Evolutionary conservation across 1,284 basidiomycete species (phyloP), one percentile per base, ranked within the genome.

Genomic region (Salmacisia buchloeana): DNA sequence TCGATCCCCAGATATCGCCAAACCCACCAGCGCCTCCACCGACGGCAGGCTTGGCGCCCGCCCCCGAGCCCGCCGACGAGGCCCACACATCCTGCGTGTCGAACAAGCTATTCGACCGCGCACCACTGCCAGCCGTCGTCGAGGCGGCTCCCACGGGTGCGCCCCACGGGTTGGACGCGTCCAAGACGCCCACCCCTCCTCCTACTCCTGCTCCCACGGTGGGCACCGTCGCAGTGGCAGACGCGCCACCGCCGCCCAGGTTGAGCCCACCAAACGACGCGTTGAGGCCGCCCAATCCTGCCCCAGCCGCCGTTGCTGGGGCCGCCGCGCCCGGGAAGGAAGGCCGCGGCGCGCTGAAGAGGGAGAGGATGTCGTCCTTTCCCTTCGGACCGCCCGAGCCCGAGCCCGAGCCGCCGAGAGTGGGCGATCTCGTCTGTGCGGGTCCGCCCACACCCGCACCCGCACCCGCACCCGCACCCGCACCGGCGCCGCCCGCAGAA

Each of bases 311-410:
- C 9, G 58, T 15, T 0, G 66, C 4, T 13, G 60, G 15, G 3
- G 62, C 34, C n/a, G 66, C 46, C 2, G 64, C 58, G 29, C 60
- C 60, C 7, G 39, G 43, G 5, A 57, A 10, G 12, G 38, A 12
- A 12, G 60, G 27, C 2, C 31, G 25, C 35, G 67, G 46, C 5
- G 69, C 60, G 12, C 61, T 58, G 46, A 91, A 94, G 52, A 94
- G 84, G 0, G 89, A 91, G 41, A 94, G 83, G 71, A 94, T 94
- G 70, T 94, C 89, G 65, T 90, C 85, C 75, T 92, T 93, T 33
- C 68, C 70, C 59, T 68, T 71, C 1, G 73, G 60, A 3, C 56
- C 65, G 12, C 56, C 56, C 3, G 56, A 12, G 23, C 58, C 62
- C 88, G 84, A 73, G 90, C 87, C 72, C 89, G 88, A 75, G 84